Evolutionary conservation across 257 asterid genomes (phyloP), one percentile per base, ranked within the genome.

Genomic region (Solanum dulcamara): DNA sequence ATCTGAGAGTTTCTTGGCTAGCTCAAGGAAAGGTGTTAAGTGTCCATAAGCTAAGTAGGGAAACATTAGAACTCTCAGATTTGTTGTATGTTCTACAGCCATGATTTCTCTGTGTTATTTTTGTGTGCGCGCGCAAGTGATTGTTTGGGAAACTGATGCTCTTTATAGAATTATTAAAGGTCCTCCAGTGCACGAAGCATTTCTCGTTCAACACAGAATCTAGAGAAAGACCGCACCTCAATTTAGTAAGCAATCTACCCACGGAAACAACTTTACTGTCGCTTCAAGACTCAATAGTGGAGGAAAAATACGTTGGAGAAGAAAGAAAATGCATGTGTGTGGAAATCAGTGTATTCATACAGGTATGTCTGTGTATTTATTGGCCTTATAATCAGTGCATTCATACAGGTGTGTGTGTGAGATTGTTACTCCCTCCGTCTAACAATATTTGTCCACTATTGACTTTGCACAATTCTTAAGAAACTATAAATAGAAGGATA

Each of bases 1-100:
- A 4, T 83, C 70, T 7, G 88, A 38, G 37, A 92, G 90, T 10
- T 53, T 85, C 82, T 89, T 93, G 87, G 94, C 92, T 4, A 93
- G 85, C 46, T 68, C 46, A 33, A 74, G 86, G 81, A 81, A 87
- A 2, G 94, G 93, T 77, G 93, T 86, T 17, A 91, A 85, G 72
- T 93, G 96, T 6, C 96, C 94, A 80, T 72, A n/a, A 22, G 55
- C 81, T 3, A 72, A n/a, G 53, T 42, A n/a, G 38, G 80, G 80
- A 71, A 71, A 86, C 92, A 92, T 83, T 30, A 66, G 6, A 28
- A 66, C 10, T 30, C 72, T 64, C 72, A 64, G 11, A 66, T 30
- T 66, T 30, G 38, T 6, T 6, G 72, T 6, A 64, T 28, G 38
- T 28, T 28, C 38, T 13, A 6, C 71, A 30, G 40, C 40, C 40